phyloP scores from a whole-genome alignment of 495 filamentous ascomycete species.

The Penicillium roqueforti region DNA sequence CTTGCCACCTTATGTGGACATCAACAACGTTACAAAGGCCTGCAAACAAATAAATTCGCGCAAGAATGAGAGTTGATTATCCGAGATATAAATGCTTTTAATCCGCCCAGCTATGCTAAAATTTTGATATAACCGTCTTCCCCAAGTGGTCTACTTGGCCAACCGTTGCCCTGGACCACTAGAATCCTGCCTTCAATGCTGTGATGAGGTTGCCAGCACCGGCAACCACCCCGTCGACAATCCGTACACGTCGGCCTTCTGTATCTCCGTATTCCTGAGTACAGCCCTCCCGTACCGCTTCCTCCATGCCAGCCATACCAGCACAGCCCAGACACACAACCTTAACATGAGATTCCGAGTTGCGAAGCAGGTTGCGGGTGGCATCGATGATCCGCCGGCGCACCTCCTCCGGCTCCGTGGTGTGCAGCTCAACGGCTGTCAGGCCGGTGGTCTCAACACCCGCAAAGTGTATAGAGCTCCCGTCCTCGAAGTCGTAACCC shows the following conservation, averaged over 20 bases:
- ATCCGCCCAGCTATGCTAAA: background rate
- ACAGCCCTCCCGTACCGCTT: slow-evolving; percentile 68
- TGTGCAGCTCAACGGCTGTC: slow-evolving; percentile 76
- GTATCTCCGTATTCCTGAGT: slow-evolving; percentile 57
- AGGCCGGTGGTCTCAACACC: slow-evolving; percentile 84
- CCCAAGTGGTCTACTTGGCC: background rate
- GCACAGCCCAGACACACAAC: slow-evolving; percentile 73
- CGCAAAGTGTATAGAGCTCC: slow-evolving; percentile 50
- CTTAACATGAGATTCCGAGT: slow-evolving; percentile 36
- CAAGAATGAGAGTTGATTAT: background rate
- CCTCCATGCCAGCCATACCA: slow-evolving; percentile 87
- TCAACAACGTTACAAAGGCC: slow-evolving; percentile 7
- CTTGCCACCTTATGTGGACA: slow-evolving; percentile 1
- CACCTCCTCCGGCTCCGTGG: slow-evolving; percentile 60
- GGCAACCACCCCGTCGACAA: slow-evolving; percentile 82
- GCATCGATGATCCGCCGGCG: slow-evolving; percentile 63
- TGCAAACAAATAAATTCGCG: background rate
- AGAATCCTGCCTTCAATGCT: slow-evolving; percentile 41
- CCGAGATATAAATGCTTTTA: background rate
- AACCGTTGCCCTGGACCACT: background rate
- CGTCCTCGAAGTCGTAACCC: slow-evolving; percentile 24
- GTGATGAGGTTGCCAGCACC: slow-evolving; percentile 64
- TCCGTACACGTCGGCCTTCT: slow-evolving; percentile 56
- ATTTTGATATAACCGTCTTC: background rate
- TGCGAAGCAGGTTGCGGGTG: slow-evolving; percentile 57